Evolutionary conservation across 176 grass and related monocot genomes (phyloP).

Genomic region (Secale cereale): DNA sequence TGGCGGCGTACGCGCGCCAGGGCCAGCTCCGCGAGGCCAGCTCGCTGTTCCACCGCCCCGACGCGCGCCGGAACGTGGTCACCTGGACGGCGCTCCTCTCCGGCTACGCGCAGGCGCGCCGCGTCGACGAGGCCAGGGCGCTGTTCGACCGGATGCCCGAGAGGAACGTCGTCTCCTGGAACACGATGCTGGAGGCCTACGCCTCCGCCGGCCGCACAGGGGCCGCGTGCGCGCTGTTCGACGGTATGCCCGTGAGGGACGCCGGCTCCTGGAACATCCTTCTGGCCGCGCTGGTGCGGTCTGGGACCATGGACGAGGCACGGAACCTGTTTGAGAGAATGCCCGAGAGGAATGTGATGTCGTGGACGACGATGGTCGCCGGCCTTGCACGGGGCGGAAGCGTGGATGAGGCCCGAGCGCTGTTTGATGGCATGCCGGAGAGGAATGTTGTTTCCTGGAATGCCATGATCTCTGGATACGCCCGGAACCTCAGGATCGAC

Average conservation of each 20-base stretch:
- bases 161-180: conserved; percentile 50
- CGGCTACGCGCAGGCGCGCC: conserved; percentile 20
- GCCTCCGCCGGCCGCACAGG: background rate
- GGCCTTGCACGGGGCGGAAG: conserved; percentile 38
- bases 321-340: conserved; percentile 39
- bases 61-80: conserved; percentile 47
- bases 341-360: conserved; percentile 39
- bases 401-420: conserved; percentile 26
- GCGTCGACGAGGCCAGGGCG: conserved; percentile 23
- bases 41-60: conserved; percentile 35
- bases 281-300: conserved; percentile 16
- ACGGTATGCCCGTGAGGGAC: conserved; percentile 44
- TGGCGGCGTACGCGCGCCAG: conserved; percentile 37
- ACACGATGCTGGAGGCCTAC: conserved; percentile 58
- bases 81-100: conserved; percentile 62
- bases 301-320: conserved; percentile 30
- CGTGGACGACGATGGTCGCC: conserved; percentile 51
- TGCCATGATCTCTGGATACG: conserved; percentile 54
- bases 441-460: conserved; percentile 56
- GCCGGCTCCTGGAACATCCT: conserved; percentile 55
- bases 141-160: conserved; percentile 46
- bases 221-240: conserved; percentile 28
- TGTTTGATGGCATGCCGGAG: conserved; percentile 47
- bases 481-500: conserved; percentile 29
- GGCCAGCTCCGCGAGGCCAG: conserved; percentile 40